Evolutionary conservation across 2,329 filamentous ascomycete species (phyloP), one percentile per base, ranked within the genome.

Genomic region (Cercospora janseana): DNA sequence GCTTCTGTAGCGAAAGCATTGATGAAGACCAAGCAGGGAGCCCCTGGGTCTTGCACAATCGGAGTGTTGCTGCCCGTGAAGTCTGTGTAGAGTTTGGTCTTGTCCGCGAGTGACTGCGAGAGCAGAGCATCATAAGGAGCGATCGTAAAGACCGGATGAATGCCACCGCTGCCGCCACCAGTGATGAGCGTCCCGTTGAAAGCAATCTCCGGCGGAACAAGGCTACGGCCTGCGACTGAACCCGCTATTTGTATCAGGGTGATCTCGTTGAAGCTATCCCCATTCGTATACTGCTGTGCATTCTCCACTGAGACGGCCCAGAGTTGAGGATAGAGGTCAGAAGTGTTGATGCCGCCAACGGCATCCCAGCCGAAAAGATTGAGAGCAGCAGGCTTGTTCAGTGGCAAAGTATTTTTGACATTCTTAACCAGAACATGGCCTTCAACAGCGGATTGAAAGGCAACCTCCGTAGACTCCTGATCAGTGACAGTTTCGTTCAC

Each of bases 381-480:
- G 41, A 86, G 56, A 53, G 78, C 59, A 52, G 72, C 75, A 6
- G 72, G 73, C 6, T 55, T 64, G 6, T 72, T 70, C 0, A 85
- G 64, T 0, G 81, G 81, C 2, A 84, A 70, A 0, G 78, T 69
- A 7, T 71, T 71, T 35, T 78, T 76, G 23, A 62, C 68, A 62
- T 85, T 85, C 63, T 85, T 85, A 23, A 84, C 72, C 0, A 85
- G 72, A 2, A 85, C 81, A 38, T 83, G 80, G 4, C 82, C 80
- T 55, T 83, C 80, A 2, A 82, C 68, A 0, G 80, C 81, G 1
- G 78, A 76, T 10, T 79, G 70, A 0, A 82, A 60, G 0, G 82
- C 62, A 1, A 75, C 71, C 0, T 72, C 65, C 1, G 74, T 72
- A 6, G 75, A 71, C 4, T 71, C 66, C 10, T 71, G 61, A 60